phyloP scores from a whole-genome alignment of 345 rosid species.

The Reutealis trisperma region DNA sequence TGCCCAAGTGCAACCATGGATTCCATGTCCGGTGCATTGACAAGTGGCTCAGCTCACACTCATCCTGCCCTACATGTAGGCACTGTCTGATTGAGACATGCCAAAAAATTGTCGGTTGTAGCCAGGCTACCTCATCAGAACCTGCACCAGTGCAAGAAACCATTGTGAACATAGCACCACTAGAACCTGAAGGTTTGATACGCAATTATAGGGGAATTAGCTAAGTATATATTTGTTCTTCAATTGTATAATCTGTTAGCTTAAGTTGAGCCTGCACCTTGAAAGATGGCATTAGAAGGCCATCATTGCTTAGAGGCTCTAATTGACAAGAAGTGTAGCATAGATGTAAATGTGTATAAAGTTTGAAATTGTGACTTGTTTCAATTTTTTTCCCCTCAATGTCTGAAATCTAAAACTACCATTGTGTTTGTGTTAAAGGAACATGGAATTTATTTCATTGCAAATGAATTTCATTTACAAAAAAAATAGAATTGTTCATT shows the following conservation, averaged over 20 bases:
- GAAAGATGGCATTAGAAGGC: neutral
- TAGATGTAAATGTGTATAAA: slow-evolving; percentile 34
- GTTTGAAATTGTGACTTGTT: slow-evolving; percentile 30
- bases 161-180: slow-evolving; percentile 43
- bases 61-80: slow-evolving; percentile 71
- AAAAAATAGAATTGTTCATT: too few species aligned
- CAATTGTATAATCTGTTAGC: slow-evolving; percentile 22
- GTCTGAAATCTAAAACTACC: too few species aligned
- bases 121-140: slow-evolving; percentile 41
- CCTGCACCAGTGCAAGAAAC: slow-evolving; percentile 38
- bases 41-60: slow-evolving; percentile 62
- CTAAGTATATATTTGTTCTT: slow-evolving; percentile 10
- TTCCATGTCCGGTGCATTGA: slow-evolving; percentile 67
- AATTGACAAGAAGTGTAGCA: slow-evolving; percentile 21
- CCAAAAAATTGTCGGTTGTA: slow-evolving; percentile 66
- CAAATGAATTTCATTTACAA: too few species aligned
- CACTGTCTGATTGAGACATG: slow-evolving; percentile 72
- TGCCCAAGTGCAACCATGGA: slow-evolving; percentile 71
- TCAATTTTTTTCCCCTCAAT: slow-evolving; percentile 4
- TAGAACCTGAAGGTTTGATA: slow-evolving; percentile 58
- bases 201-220: slow-evolving; percentile 42
- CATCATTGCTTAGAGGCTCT: slow-evolving; percentile 5
- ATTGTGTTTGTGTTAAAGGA: too few species aligned
- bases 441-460: too few species aligned
- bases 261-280: slow-evolving; percentile 20